Evolutionary conservation across 495 filamentous ascomycete genomes (phyloP), one percentile per base, ranked within the genome.

Genomic region (Penicillium turbatum): DNA sequence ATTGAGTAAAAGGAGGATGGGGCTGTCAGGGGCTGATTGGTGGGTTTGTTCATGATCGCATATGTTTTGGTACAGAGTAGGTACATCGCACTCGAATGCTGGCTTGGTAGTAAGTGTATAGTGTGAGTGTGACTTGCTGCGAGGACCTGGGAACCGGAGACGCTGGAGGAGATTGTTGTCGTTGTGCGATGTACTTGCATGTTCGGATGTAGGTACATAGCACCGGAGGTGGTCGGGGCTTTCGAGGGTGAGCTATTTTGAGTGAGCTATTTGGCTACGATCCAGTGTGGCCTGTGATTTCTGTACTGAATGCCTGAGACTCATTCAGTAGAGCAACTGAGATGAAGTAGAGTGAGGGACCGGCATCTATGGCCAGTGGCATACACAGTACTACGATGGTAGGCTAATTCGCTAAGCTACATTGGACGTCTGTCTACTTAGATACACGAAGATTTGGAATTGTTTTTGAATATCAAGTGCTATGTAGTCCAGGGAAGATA

Each of bases 391-490:
- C n/a, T n/a, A n/a, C n/a, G 4, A 39, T 15, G 8, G 6, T 21
- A 26, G 5, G n/a, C 6, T 39, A 2, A 24, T 24, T 24, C 21
- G 21, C 21, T n/a, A 30, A 6, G 24, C 8, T 19, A 43, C 21
- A 31, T 12, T 37, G 10, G 1, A 26, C 16, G 13, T 34, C 24
- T 27, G 21, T 24, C 19, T 31, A 31, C 32, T 31, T 26, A 15
- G 36, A 32, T 21, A 17, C 12, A 13, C 29, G 17, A 54, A 41
- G 21, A 30, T 51, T 57, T 37, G 27, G 46, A 57, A 32, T 6
- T 31, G 47, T 52, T 54, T 42, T 54, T 61, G 30, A 39, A 48
- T 38, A 37, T 57, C 42, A 61, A 52, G 15, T 36, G 41, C 54
- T 54, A 24, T 24, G 21, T 24, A 58, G 30, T 37, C 55, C 51